These are phyloP conservation scores for Penicillium angulare DNA, from an alignment of 495 filamentous ascomycete species.

Conservation along the genomic window DNA sequence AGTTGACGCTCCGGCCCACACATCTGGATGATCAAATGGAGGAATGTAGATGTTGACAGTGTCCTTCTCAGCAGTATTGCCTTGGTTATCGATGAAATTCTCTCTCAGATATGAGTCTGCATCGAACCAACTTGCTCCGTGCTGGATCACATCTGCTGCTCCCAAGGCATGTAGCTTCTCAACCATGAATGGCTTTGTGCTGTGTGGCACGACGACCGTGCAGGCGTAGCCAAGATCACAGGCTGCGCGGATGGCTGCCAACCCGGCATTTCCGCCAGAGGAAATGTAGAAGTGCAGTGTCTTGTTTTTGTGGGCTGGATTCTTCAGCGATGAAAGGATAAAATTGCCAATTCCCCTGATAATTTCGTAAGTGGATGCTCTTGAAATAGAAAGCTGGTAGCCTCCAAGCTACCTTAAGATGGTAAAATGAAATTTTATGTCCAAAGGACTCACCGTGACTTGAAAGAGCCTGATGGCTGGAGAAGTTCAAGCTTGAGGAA, in stretches of 20 bases:
- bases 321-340: conserved; percentile 52
- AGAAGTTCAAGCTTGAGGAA: conserved; percentile 89
- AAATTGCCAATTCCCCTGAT: conserved; percentile 73
- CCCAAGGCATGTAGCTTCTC: conserved; percentile 65
- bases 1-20: conserved; percentile 73
- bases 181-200: conserved; percentile 66
- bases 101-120: conserved; percentile 69
- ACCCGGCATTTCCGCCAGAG: conserved; percentile 85
- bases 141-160: conserved; percentile 65
- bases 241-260: conserved; percentile 82
- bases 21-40: conserved; percentile 78
- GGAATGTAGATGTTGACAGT: conserved; percentile 46
- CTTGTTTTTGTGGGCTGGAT: conserved; percentile 29
- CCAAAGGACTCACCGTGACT: conserved; percentile 61
- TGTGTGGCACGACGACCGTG: conserved; percentile 75
- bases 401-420: no score
- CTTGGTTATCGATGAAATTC: conserved; percentile 47
- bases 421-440: neutral
- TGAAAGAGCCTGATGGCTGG: conserved; percentile 91
- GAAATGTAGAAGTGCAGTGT: conserved; percentile 77
- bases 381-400: no score
- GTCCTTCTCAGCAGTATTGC: conserved; percentile 61
- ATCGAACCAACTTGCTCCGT: conserved; percentile 71
- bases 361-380: neutral
- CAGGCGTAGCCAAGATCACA: conserved; percentile 56